phyloP scores from a whole-genome alignment of 2,329 filamentous ascomycete genomes.

The Fusarium circinatum region DNA sequence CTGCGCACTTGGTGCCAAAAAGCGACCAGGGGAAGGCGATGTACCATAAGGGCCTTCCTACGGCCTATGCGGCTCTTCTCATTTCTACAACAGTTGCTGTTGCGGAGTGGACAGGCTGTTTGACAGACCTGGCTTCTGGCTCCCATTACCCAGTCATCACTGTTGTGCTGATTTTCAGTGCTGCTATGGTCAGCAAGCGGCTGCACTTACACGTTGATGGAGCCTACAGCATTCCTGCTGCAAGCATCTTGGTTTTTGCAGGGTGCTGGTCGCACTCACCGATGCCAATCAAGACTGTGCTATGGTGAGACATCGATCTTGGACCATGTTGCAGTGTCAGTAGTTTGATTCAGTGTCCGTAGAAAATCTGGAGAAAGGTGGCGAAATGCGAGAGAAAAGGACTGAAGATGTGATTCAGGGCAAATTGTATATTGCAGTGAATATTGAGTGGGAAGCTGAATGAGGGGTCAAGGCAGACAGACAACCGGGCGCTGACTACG shows the following conservation, averaged over 20 bases:
- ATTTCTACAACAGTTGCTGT: not conserved
- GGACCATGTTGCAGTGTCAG: not conserved
- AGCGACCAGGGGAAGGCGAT: not conserved
- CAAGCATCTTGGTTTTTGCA: not conserved
- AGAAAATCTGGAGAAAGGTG: not conserved
- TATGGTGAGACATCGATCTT: not conserved
- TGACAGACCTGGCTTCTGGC: not conserved
- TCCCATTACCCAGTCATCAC: not conserved
- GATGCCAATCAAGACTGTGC: not conserved
- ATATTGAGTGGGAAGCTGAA: not conserved
- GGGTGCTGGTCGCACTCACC: not conserved
- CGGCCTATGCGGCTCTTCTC: not conserved
- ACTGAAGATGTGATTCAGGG: not conserved
- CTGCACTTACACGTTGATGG: not conserved
- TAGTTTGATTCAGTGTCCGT: accelerated
- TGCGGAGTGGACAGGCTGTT: not conserved
- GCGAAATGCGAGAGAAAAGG: not conserved
- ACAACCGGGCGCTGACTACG: not conserved
- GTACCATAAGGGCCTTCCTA: not conserved
- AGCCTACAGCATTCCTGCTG: not conserved
- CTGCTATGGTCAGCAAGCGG: not conserved
- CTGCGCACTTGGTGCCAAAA: not conserved
- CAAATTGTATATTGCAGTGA: not conserved
- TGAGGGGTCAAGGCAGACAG: not conserved
- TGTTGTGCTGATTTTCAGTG: not conserved